phyloP scores from a whole-genome alignment of 768 basidiomycete genomes.

The Chlorophyllum brunneum region DNA sequence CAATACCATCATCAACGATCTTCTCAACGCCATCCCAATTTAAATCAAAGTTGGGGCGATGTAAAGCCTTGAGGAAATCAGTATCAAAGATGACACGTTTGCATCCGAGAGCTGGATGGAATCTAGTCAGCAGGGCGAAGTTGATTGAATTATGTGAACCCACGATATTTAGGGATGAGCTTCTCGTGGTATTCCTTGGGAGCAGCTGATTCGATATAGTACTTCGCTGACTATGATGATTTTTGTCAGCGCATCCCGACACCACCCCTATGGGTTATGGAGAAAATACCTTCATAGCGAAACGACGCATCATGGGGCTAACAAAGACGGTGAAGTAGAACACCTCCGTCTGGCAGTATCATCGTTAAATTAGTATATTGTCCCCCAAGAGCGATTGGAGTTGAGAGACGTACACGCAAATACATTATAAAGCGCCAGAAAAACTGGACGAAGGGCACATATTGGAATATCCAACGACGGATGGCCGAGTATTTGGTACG shows the following conservation, averaged over 20 bases:
- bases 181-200: conserved; percentile 42
- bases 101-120: conserved; percentile 41
- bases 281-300: neutral
- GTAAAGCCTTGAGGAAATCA: conserved; percentile 39
- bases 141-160: conserved; percentile 8
- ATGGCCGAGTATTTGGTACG: conserved; percentile 16
- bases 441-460: conserved; percentile 7
- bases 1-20: conserved; percentile 38
- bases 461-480: conserved; percentile 15
- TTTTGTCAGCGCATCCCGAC: neutral
- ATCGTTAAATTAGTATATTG: neutral
- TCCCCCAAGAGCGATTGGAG: neutral
- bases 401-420: neutral
- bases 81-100: conserved; percentile 51
- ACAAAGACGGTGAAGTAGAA: neutral
- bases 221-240: conserved; percentile 15
- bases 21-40: conserved; percentile 36
- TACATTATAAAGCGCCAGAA: neutral
- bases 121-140: neutral
- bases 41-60: conserved; percentile 43
- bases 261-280: neutral
- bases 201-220: conserved; percentile 35
- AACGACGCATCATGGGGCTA: neutral
- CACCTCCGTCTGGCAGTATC: neutral
- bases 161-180: conserved; percentile 49